phyloP scores from a whole-genome alignment of 2,329 filamentous ascomycete genomes.

The Aureobasidium sp. region DNA sequence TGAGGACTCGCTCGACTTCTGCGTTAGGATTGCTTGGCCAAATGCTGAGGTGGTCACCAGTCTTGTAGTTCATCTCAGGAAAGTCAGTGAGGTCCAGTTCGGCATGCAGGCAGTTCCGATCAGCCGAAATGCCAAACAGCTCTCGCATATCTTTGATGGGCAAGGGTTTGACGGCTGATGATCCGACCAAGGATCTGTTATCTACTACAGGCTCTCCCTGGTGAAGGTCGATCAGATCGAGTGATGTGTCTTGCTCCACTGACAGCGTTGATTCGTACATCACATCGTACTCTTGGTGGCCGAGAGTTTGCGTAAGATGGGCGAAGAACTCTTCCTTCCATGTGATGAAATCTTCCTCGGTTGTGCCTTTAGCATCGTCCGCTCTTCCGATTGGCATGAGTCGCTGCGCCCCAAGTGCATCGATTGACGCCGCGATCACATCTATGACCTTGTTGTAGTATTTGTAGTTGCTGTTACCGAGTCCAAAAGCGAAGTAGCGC shows the following conservation, averaged over 20 bases:
- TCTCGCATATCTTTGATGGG: slow-evolving; percentile 29
- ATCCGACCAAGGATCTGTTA: not conserved
- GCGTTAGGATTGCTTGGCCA: slow-evolving; percentile 35
- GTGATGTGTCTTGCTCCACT: slow-evolving; percentile 22
- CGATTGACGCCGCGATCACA: slow-evolving; percentile 27
- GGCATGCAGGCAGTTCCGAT: slow-evolving; percentile 36
- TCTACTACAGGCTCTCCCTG: slow-evolving; percentile 22
- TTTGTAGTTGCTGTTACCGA: slow-evolving; percentile 99
- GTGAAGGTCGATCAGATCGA: slow-evolving; percentile 24
- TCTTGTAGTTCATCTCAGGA: slow-evolving; percentile 36
- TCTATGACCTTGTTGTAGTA: slow-evolving; percentile 40
- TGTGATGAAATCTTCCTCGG: slow-evolving; percentile 37
- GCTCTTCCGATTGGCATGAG: slow-evolving; percentile 31
- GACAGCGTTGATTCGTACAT: slow-evolving; percentile 29
- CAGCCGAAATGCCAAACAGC: slow-evolving; percentile 27
- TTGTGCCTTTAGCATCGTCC: slow-evolving; percentile 36
- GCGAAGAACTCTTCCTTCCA: slow-evolving; percentile 35
- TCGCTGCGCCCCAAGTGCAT: slow-evolving; percentile 29
- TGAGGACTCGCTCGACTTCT: slow-evolving; percentile 32
- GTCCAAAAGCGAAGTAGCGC: slow-evolving; percentile 58
- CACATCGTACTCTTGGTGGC: slow-evolving; percentile 29
- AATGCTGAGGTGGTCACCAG: slow-evolving; percentile 37
- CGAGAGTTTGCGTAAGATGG: slow-evolving; percentile 27
- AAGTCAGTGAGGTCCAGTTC: slow-evolving; percentile 33
- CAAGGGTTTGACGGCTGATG: slow-evolving; percentile 21